Base-by-base conservation (phyloP, 1,284 basidiomycete genomes). In the Dichomitus squalens region DNA sequence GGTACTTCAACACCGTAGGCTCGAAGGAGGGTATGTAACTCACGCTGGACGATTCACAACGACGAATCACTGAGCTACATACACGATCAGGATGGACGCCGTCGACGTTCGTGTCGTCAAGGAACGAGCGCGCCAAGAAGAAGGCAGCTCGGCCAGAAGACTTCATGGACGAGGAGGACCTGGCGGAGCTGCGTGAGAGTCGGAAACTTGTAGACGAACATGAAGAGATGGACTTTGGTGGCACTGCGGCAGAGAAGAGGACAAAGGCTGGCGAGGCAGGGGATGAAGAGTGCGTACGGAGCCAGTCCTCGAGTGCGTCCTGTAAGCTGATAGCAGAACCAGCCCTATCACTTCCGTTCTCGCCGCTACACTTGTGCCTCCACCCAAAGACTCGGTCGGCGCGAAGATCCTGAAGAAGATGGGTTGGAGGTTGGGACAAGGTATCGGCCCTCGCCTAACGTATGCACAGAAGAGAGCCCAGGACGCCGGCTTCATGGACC, bases 111-210 rank as follows among this genome's bases (percentile, higher is more conserved):
- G 87, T 93, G 20, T 96, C 94, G 0, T 96, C 93, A 9, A 83
- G 93, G 20, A 74, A 74, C 16, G 88, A 92, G 41, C 83, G 93
- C 34, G 86, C 88, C 25, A 88, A 87, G 67, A 47, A 47, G 25
- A 82, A 82, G 66, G 71, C 72, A 0, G 75, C 79, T 16, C 81
- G 84, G 11, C 87, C 91, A 0, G 93, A 98, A 70, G 96, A 98
- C 72, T 98, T 95, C 72, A 99, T 99, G 96, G 96, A 99, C 74
- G 96, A 98, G 43, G 97, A 99, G 75, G 96, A 98, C 72, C 76
- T 96, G n/a, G 85, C 88, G 36, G 92, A 93, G 61, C 72, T 90
- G 59, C 84, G 81, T 38, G 91, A 93, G 48, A 84, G 83, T 64
- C 80, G 87, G 63, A 85, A 84, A 44, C 72, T 96, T 8, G 82